Percentiles rank a stretch among this genome's conserved stretches.
These are phyloP conservation scores for Millerozyma miso DNA, from an alignment of 805 yeast genomes.

Conservation along the genomic window DNA sequence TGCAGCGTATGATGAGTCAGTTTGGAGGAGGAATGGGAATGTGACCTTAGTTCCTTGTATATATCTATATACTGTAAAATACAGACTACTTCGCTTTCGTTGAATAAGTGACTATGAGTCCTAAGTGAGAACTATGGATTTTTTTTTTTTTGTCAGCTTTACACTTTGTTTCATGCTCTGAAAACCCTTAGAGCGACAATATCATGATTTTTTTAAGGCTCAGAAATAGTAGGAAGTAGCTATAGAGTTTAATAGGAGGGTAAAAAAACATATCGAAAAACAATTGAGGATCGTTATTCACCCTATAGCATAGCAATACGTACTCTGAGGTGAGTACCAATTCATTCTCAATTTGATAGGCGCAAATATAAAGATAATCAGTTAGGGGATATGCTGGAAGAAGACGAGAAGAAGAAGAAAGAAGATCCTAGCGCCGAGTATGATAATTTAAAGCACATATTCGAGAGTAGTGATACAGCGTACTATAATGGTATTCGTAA, in stretches of 20 bases:
- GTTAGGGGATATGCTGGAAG: background rate
- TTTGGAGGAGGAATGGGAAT: slow-evolving; percentile 48
- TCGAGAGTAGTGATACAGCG: slow-evolving; percentile 17
- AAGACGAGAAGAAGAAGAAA: background rate
- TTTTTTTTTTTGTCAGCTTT: too few relatives aligned
- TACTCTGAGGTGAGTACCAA: too few relatives aligned
- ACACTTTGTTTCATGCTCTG: background rate
- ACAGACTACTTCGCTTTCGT: background rate
- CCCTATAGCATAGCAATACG: too few relatives aligned
- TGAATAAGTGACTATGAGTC: too few relatives aligned
- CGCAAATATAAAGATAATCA: too few relatives aligned
- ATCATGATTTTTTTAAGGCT: background rate
- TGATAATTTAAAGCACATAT: slow-evolving; percentile 17
- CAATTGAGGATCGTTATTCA: too few relatives aligned
- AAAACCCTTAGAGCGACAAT: background rate
- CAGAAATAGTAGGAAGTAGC: too few relatives aligned
- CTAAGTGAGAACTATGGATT: too few relatives aligned
- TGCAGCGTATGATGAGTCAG: slow-evolving; percentile 67
- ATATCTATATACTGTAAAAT: background rate
- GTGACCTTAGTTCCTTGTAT: background rate
- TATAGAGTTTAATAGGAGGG: too few relatives aligned
- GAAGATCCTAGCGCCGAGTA: slow-evolving; percentile 10
- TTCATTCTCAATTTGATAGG: too few relatives aligned
- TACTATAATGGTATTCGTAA: slow-evolving; percentile 31
- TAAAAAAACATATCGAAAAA: too few relatives aligned